Conservation (phyloP, 2,329 filamentous ascomycete species). For the Tolypocladium nubicola region DNA sequence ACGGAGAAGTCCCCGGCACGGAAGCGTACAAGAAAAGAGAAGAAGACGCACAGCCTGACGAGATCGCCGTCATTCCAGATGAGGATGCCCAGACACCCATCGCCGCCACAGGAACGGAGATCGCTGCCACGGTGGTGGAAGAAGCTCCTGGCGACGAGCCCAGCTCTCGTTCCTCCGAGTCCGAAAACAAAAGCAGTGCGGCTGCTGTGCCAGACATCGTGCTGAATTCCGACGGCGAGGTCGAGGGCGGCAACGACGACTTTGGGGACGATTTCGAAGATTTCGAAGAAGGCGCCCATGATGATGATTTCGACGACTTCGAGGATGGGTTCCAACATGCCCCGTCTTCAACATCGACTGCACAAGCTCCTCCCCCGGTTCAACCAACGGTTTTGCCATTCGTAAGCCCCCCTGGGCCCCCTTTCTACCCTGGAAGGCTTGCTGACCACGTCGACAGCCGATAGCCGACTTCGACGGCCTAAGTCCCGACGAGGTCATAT, state of each 20-base stretch:
- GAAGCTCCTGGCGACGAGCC: slow-evolving; percentile 33
- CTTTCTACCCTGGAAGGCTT: background rate
- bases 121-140: slow-evolving; percentile 37
- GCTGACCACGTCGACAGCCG: slow-evolving; percentile 34
- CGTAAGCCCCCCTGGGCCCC: slow-evolving; percentile 18
- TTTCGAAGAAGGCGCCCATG: slow-evolving; percentile 48
- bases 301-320: slow-evolving; percentile 57
- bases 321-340: slow-evolving; percentile 60
- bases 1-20: slow-evolving; percentile 53
- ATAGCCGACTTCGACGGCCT: slow-evolving; percentile 59
- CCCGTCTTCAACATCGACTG: slow-evolving; percentile 14
- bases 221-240: slow-evolving; percentile 32
- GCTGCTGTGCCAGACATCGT: slow-evolving; percentile 45
- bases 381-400: slow-evolving; percentile 33
- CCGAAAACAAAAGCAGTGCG: slow-evolving; percentile 33
- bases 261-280: slow-evolving; percentile 53
- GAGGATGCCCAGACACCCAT: slow-evolving; percentile 13
- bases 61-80: slow-evolving; percentile 39
- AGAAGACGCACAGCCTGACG: slow-evolving; percentile 48
- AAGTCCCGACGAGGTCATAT: slow-evolving; percentile 47
- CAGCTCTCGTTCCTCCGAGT: slow-evolving; percentile 32
- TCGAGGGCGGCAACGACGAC: slow-evolving; percentile 28
- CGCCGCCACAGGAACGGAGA: slow-evolving; percentile 10
- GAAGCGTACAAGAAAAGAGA: slow-evolving; percentile 44
- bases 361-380: slow-evolving; percentile 19